Percentiles rank a stretch among this genome's conserved stretches.
phyloP scores from a whole-genome alignment of 2,329 filamentous ascomycete species.

The Verticillium albo-atrum region DNA sequence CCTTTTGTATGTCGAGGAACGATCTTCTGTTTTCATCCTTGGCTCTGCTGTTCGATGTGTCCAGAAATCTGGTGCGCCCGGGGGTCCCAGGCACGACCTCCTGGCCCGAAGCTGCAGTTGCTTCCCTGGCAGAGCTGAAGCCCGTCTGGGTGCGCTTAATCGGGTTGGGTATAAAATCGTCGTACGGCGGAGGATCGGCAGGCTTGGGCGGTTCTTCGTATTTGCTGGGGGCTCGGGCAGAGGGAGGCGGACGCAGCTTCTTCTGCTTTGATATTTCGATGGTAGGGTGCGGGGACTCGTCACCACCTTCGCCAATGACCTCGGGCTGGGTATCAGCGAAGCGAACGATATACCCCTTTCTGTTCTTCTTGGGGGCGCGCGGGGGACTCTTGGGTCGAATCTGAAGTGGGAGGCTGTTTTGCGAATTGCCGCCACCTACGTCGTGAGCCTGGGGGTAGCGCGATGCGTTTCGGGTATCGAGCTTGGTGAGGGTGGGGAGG shows the following conservation, averaged over 20 bases:
- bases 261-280: conserved; percentile 65
- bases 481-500: conserved; percentile 41
- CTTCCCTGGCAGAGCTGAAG: conserved; percentile 28
- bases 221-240: conserved; percentile 23
- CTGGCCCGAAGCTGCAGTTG: background rate
- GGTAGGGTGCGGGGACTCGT: conserved; percentile 71
- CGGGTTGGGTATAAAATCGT: conserved; percentile 48
- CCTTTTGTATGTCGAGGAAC: conserved; percentile 54
- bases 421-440: conserved; percentile 32
- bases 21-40: conserved; percentile 52
- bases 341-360: conserved; percentile 67
- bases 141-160: conserved; percentile 57
- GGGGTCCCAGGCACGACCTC: conserved; percentile 25
- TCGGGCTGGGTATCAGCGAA: conserved; percentile 72
- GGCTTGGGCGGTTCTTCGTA: conserved; percentile 18
- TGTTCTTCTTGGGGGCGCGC: conserved; percentile 37
- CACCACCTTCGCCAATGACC: conserved; percentile 86
- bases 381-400: conserved; percentile 36
- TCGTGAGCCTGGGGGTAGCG: conserved; percentile 52
- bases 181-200: conserved; percentile 20
- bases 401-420: conserved; percentile 39
- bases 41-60: conserved; percentile 25
- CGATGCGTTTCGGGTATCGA: conserved; percentile 51
- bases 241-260: conserved; percentile 26
- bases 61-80: conserved; percentile 36